A percentile compares a stretch with the other conserved stretches of the same genome.
Evolutionary conservation across 139 green algal genomes (phyloP).

Genomic region (Protoeuglena noctilucae): DNA sequence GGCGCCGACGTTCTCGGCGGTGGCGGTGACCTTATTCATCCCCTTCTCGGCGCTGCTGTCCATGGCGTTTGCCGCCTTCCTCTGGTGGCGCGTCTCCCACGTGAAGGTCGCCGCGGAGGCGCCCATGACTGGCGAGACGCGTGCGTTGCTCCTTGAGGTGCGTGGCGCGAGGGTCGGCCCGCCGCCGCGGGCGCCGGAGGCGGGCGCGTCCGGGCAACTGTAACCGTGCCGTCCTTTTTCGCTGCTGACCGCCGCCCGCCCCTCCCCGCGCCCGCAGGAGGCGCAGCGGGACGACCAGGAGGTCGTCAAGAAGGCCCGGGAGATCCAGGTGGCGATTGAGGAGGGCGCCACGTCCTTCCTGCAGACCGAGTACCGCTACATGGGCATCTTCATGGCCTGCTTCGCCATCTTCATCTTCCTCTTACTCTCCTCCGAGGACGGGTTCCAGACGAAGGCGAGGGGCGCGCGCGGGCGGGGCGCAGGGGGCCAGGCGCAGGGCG

Average conservation of each 20-base stretch:
- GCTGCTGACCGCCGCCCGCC: too few relatives aligned
- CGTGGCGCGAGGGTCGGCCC: background rate
- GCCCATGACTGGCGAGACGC: background rate
- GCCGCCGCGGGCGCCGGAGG: too few relatives aligned
- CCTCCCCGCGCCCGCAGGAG: background rate
- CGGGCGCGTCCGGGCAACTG: too few relatives aligned
- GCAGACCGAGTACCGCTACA: conserved; percentile 87
- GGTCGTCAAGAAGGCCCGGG: conserved; percentile 65
- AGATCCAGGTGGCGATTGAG: conserved; percentile 77
- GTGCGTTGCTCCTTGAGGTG: background rate
- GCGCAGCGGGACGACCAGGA: conserved; percentile 15
- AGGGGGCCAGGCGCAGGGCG: too few relatives aligned
- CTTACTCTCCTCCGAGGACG: conserved; percentile 63
- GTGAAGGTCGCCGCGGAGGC: conserved; percentile 2
- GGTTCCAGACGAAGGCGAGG: conserved; percentile 44
- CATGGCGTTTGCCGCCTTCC: conserved; percentile 46
- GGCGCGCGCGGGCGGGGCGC: too few relatives aligned
- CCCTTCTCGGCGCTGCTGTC: conserved; percentile 23
- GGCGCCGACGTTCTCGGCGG: too few relatives aligned
- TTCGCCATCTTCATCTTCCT: conserved; percentile 87
- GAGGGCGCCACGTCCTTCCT: conserved; percentile 86
- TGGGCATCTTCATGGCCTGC: conserved; percentile 68
- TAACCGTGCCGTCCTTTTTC: too few relatives aligned
- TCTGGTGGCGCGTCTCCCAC: conserved; percentile 40
- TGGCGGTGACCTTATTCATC: conserved; percentile 31